Conservation (phyloP, 164 flowering plant species). For the Houttuynia cordata region DNA sequence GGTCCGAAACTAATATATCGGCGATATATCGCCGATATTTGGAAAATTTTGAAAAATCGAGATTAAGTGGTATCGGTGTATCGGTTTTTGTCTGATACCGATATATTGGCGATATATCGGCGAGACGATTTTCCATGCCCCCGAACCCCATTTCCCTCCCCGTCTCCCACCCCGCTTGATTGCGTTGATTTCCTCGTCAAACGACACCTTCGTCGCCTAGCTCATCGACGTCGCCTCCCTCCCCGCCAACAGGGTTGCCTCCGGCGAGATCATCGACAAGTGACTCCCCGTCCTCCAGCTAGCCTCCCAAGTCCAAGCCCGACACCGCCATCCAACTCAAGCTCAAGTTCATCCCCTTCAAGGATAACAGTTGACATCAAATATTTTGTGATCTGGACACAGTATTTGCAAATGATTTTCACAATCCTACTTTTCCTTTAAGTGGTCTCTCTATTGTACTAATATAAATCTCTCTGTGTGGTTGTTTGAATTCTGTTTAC, state of each 20-base stretch:
- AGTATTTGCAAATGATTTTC: slow-evolving; percentile 59
- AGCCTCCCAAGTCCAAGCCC: slow-evolving; percentile 33
- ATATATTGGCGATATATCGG: too few species aligned
- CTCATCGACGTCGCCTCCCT: slow-evolving; percentile 37
- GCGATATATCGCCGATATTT: too few species aligned
- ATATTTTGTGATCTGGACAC: slow-evolving; percentile 64
- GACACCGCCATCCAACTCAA: slow-evolving; percentile 30
- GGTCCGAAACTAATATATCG: too few species aligned
- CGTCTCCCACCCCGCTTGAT: slow-evolving; percentile 49
- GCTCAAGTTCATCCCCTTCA: slow-evolving; percentile 37
- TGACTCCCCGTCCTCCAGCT: slow-evolving; percentile 25
- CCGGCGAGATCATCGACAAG: slow-evolving; percentile 51
- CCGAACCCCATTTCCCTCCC: too few species aligned
- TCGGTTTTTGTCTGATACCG: too few species aligned
- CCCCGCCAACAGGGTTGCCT: slow-evolving; percentile 15
- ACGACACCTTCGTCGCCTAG: slow-evolving; percentile 71
- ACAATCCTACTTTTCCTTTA: slow-evolving; percentile 73
- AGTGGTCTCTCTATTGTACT: slow-evolving; percentile 13
- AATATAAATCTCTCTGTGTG: too few species aligned
- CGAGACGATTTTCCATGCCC: too few species aligned
- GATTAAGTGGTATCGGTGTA: too few species aligned
- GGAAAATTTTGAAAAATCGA: too few species aligned
- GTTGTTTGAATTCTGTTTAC: too few species aligned
- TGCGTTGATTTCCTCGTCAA: slow-evolving; percentile 51
- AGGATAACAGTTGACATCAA: slow-evolving; percentile 30